These are phyloP conservation scores for Alectoria sarmentosa DNA, from an alignment of 495 filamentous ascomycete species.

Conservation along the genomic window DNA sequence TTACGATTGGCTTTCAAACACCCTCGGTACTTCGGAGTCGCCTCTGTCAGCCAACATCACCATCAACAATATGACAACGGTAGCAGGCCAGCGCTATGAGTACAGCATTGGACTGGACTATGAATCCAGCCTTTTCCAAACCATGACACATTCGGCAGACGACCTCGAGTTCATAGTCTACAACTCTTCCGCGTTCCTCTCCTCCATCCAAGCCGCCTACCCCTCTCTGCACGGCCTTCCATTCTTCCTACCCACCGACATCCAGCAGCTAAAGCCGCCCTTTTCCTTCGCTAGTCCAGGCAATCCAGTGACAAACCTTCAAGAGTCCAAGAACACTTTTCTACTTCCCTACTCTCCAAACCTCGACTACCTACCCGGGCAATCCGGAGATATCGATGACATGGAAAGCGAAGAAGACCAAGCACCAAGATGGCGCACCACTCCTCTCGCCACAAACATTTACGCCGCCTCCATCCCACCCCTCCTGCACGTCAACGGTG, in stretches of 20 bases:
- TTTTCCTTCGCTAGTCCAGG: conserved; percentile 29
- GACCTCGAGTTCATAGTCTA: conserved; percentile 46
- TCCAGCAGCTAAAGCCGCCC: conserved; percentile 33
- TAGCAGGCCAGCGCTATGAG: conserved; percentile 44
- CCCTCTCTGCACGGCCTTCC: conserved; percentile 39
- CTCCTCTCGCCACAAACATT: conserved; percentile 49
- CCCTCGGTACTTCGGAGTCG: conserved; percentile 39
- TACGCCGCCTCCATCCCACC: conserved; percentile 43
- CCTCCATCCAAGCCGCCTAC: conserved; percentile 36
- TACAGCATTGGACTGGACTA: conserved; percentile 54
- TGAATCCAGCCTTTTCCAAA: conserved; percentile 49
- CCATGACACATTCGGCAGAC: conserved; percentile 35
- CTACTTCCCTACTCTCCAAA: conserved; percentile 37
- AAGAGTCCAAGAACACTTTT: conserved; percentile 28
- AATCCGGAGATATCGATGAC: conserved; percentile 7
- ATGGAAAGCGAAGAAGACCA: conserved; percentile 12
- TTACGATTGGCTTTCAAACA: conserved; percentile 41
- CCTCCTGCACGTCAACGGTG: conserved; percentile 45
- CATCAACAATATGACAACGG: conserved; percentile 33
- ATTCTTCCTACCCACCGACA: conserved; percentile 37
- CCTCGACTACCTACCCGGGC: conserved; percentile 37
- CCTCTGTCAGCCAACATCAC: conserved; percentile 40
- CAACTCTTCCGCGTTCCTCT: conserved; percentile 38
- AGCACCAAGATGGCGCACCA: conserved; percentile 40
- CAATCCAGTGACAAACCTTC: conserved; percentile 30